Percentiles rank a stretch among this genome's conserved stretches.
Evolutionary conservation across 164 flowering plant genomes (phyloP).

Genomic region (Magnolia kwangsiensis): DNA sequence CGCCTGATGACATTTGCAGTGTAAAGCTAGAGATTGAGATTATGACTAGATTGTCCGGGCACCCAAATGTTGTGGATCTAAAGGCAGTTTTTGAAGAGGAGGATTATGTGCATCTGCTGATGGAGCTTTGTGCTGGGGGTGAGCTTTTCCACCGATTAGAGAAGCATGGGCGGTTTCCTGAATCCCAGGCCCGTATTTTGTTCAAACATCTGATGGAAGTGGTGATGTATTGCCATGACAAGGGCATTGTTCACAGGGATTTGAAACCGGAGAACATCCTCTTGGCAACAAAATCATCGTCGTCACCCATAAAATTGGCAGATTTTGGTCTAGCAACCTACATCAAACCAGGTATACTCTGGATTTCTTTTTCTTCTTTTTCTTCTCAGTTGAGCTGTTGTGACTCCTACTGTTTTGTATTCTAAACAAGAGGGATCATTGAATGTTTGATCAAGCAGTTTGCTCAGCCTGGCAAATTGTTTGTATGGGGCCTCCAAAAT

Average conservation of each 20-base stretch:
- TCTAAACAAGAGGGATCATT: too few species aligned
- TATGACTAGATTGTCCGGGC: conserved; percentile 56
- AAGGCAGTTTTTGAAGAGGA: conserved; percentile 60
- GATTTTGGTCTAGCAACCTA: conserved; percentile 72
- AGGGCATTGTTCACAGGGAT: conserved; percentile 62
- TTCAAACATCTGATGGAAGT: conserved; percentile 49
- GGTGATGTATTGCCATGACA: conserved; percentile 51
- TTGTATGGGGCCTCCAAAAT: too few species aligned
- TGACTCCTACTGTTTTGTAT: background rate
- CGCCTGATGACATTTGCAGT: conserved; percentile 40
- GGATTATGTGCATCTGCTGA: conserved; percentile 52
- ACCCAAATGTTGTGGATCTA: conserved; percentile 57
- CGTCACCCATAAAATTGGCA: conserved; percentile 54
- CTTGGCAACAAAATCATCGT: conserved; percentile 37
- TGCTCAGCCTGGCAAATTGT: too few species aligned
- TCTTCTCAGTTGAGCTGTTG: background rate
- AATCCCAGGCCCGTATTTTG: conserved; percentile 36
- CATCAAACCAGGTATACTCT: conserved; percentile 56
- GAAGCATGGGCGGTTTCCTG: conserved; percentile 44
- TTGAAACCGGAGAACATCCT: conserved; percentile 64
- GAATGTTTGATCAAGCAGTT: too few species aligned
- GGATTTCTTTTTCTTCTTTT: background rate
- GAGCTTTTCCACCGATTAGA: conserved; percentile 51
- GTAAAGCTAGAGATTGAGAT: conserved; percentile 58
- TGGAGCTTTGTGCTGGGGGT: conserved; percentile 75